Percentiles rank a stretch among this genome's conserved stretches.
phyloP scores from a whole-genome alignment of 202 grass and related monocot species.

The Zizania palustris region DNA sequence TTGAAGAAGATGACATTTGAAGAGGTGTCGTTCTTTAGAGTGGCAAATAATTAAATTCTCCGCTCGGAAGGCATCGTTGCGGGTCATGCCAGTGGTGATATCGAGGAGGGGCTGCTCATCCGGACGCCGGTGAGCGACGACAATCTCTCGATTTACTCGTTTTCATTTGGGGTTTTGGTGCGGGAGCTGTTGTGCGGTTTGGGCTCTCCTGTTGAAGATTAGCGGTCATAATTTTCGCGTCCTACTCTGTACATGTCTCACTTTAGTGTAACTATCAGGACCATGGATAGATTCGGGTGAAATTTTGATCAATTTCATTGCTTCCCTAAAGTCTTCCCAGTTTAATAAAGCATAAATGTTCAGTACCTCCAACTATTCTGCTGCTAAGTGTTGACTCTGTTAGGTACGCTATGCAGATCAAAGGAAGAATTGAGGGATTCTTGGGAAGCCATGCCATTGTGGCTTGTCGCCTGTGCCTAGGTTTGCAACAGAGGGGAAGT shows the following conservation, averaged over 20 bases:
- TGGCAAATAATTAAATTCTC: no score
- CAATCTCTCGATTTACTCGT: slow-evolving; percentile 31
- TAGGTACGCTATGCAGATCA: slow-evolving; percentile 5
- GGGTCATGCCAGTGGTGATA: slow-evolving; percentile 34
- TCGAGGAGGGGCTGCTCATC: slow-evolving; percentile 68
- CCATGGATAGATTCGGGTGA: neutral
- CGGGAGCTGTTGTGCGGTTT: slow-evolving; percentile 23
- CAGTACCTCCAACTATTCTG: slow-evolving; percentile 30
- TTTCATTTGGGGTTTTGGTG: slow-evolving; percentile 13
- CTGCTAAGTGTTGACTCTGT: slow-evolving; percentile 30
- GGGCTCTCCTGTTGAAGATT: slow-evolving; percentile 17
- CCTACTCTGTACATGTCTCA: neutral
- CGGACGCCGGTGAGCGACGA: slow-evolving; percentile 72
- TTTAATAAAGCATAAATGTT: slow-evolving; percentile 34
- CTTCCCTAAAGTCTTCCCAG: slow-evolving; percentile 5
- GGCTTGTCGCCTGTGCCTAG: neutral
- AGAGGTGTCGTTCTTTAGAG: no score
- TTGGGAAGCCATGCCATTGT: slow-evolving; percentile 24
- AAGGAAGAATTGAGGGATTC: slow-evolving; percentile 16
- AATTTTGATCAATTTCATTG: slow-evolving; percentile 45
- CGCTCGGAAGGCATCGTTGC: slow-evolving; percentile 37
- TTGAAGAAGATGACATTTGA: no score
- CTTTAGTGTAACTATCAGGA: slow-evolving; percentile 20
- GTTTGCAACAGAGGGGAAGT: slow-evolving; percentile 21
- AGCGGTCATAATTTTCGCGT: slow-evolving; percentile 1